Evolutionary conservation across 1,284 basidiomycete species (phyloP).

Genomic region (Sporisorium iseilematis-ciliati): DNA sequence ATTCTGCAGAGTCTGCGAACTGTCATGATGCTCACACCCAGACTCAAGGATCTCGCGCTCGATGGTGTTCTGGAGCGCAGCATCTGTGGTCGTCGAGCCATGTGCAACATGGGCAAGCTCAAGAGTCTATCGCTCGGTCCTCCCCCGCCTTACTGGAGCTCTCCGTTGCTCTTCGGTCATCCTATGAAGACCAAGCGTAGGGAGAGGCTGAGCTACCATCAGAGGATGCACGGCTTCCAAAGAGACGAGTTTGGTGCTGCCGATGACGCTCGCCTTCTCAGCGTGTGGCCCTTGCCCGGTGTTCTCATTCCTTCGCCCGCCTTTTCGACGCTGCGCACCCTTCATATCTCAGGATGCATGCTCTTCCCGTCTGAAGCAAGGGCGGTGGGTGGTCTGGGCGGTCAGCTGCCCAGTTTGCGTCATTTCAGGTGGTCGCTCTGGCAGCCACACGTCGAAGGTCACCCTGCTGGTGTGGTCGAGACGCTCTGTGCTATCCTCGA

Average conservation of each 20-base stretch:
- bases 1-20: slow-evolving; percentile 47
- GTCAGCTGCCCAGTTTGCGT: slow-evolving; percentile 48
- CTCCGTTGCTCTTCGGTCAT: slow-evolving; percentile 52
- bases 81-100: slow-evolving; percentile 49
- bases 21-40: slow-evolving; percentile 48
- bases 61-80: slow-evolving; percentile 53
- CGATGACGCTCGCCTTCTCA: slow-evolving; percentile 42
- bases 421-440: slow-evolving; percentile 57
- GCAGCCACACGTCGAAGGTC: slow-evolving; percentile 54
- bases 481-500: slow-evolving; percentile 50
- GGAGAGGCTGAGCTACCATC: slow-evolving; percentile 40
- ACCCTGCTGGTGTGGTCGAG: slow-evolving; percentile 50
- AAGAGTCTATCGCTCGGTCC: slow-evolving; percentile 55
- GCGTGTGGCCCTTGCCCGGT: slow-evolving; percentile 45
- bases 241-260: slow-evolving; percentile 22
- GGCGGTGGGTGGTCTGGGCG: slow-evolving; percentile 50
- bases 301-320: slow-evolving; percentile 47
- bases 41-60: slow-evolving; percentile 49
- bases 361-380: slow-evolving; percentile 53
- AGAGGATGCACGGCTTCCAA: slow-evolving; percentile 35
- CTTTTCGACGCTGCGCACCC: slow-evolving; percentile 44
- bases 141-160: slow-evolving; percentile 58
- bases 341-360: slow-evolving; percentile 60
- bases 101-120: slow-evolving; percentile 54
- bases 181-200: slow-evolving; percentile 48